A percentile compares a stretch with the other conserved stretches of the same genome.
phyloP scores from a whole-genome alignment of 352 stramenopile species.

The Peronosclerospora sorghi region DNA sequence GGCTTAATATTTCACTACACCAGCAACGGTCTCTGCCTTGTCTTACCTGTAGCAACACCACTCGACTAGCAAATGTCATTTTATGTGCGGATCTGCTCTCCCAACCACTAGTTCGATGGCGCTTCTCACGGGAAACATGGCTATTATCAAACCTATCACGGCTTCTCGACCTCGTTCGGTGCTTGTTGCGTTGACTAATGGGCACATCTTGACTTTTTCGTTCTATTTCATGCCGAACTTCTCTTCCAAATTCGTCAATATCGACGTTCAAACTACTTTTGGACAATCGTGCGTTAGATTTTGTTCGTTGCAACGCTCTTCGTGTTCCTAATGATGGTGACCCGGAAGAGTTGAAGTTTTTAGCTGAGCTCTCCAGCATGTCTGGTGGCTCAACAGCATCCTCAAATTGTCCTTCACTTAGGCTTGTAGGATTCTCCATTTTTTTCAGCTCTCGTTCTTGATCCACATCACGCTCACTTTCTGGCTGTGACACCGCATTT shows the following conservation, averaged over 20 bases:
- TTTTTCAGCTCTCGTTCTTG: conserved; percentile 1
- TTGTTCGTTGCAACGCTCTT: not conserved
- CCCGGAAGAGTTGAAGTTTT: conserved; percentile 11
- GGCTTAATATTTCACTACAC: not conserved
- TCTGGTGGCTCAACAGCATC: conserved; percentile 24
- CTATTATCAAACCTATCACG: not conserved
- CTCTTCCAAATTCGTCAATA: conserved; percentile 24
- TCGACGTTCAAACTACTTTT: not conserved
- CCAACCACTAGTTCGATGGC: conserved; percentile 19
- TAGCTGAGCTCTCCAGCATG: conserved; percentile 22
- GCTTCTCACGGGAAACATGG: conserved; percentile 7
- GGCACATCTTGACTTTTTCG: conserved; percentile 5
- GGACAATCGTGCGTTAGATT: conserved; percentile 1
- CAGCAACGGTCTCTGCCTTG: not conserved
- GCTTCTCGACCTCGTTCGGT: conserved; percentile 1
- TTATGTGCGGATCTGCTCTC: conserved; percentile 7
- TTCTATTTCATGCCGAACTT: conserved; percentile 15
- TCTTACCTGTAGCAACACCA: conserved; percentile 26
- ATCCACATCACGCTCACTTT: conserved; percentile 24
- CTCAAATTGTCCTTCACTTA: conserved; percentile 40
- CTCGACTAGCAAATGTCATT: conserved; percentile 8
- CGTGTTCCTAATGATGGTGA: not conserved
- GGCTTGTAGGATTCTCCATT: not conserved
- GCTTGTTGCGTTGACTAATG: not conserved
- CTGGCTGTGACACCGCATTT: conserved; percentile 19